These are phyloP conservation scores for Cordyceps fumosorosea DNA, from an alignment of 2,329 filamentous ascomycete genomes.

Conservation along the genomic window DNA sequence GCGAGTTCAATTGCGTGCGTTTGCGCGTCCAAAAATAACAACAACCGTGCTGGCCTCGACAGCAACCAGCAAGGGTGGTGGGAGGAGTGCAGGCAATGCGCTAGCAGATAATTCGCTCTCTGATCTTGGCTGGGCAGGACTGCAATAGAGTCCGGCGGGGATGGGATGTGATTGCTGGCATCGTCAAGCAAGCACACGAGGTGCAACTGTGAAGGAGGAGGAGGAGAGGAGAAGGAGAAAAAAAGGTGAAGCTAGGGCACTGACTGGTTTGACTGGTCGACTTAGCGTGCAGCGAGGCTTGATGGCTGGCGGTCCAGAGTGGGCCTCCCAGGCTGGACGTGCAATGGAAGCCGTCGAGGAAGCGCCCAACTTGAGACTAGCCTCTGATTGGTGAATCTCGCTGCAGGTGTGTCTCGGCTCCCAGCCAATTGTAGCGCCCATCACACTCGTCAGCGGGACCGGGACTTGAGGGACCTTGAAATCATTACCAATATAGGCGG, in stretches of 20 bases:
- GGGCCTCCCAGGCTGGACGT: neutral
- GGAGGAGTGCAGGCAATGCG: neutral
- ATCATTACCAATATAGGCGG: too few relatives aligned
- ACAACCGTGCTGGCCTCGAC: neutral
- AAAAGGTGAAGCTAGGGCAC: neutral
- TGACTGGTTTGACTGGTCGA: neutral
- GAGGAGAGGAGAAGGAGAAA: neutral
- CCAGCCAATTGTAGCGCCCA: constrained; percentile 9
- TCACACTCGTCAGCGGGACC: neutral
- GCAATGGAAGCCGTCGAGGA: constrained; percentile 15
- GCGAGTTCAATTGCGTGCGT: constrained; percentile 1
- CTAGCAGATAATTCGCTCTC: neutral
- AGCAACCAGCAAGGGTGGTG: neutral
- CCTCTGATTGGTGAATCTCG: constrained; percentile 7
- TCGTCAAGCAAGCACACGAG: neutral
- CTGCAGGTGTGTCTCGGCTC: neutral
- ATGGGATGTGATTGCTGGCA: neutral
- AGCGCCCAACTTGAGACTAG: constrained; percentile 13
- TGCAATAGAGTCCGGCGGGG: neutral
- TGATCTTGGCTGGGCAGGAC: neutral
- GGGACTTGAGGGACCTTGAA: neutral
- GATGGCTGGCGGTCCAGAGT: constrained; percentile 6
- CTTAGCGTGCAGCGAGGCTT: constrained; percentile 4
- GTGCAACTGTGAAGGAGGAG: neutral
- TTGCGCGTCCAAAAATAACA: constrained; percentile 5